Evolutionary conservation across 2,329 filamentous ascomycete species (phyloP), one percentile per base, ranked within the genome.

Genomic region (Alternaria longipes): DNA sequence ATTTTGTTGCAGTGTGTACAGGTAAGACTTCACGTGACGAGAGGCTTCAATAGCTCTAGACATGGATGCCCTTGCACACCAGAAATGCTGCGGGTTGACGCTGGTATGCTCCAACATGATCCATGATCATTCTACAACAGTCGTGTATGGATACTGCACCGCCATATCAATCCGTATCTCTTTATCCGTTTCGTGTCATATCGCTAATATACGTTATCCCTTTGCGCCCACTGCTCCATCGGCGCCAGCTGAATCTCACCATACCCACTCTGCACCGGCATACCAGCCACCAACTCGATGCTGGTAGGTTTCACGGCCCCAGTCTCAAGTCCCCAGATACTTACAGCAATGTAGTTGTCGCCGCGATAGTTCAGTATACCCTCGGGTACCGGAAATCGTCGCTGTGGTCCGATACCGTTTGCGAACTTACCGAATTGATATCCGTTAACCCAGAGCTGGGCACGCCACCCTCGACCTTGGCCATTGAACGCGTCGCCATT

Each of bases 391-490:
- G 89, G 90, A 69, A 88, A 93, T 0, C 77, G 81, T 0, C 83
- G 86, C 78, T 93, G 90, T 1, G 91, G 91, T 0, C 91, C 91
- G 40, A 93, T 82, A 58, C 91, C 89, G 72, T 89, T 89, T 26
- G 85, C 77, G 64, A 86, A 89, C 72, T 88, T 88, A 6, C 85
- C 87, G 66, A 88, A 92, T 70, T 92, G 90, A 74, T 88, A 93
- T 1, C 90, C 91, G 68, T 93, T 92, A 38, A 93, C 88, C 71
- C 85, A 93, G 3, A 92, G 77, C 66, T 89, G 84, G 1, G 83
- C 86, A 16, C 90, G 83, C 65, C 89, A 90, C 12, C 56, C 62
- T 34, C 59, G 66, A 8, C 54, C 68, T 56, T 59, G 67, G 18
- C 62, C 73, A 8, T 65, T 69, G 62, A 73, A 73, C 3, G 63